Conservation (phyloP, 2,329 filamentous ascomycete genomes). For the Ascochyta lentis region DNA sequence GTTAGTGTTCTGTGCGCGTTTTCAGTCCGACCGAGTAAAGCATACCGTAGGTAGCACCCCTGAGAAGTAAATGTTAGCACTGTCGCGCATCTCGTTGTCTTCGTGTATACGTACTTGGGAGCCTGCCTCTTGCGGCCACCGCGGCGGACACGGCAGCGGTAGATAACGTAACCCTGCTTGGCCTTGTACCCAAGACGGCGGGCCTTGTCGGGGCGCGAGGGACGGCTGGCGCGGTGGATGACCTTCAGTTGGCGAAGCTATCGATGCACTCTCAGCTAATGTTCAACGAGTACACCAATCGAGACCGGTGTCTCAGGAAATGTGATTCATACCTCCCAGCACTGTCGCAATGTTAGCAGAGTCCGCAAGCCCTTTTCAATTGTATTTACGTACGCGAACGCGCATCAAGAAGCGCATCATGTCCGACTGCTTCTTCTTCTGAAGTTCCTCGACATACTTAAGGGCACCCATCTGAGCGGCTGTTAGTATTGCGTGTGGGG, state of each 20-base stretch:
- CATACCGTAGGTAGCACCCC: constrained; percentile 97
- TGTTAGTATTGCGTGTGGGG: constrained; percentile 29
- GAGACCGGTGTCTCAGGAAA: constrained; percentile 35
- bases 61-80: constrained; percentile 52
- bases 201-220: constrained; percentile 99
- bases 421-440: constrained; percentile 99
- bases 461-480: constrained; percentile 89
- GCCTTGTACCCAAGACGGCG: constrained; percentile 99
- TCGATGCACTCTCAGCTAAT: constrained; percentile 99
- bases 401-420: constrained; percentile 99
- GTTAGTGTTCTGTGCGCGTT: constrained; percentile 29
- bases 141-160: constrained; percentile 97
- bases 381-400: constrained; percentile 60
- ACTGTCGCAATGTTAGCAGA: constrained; percentile 55
- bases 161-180: constrained; percentile 99
- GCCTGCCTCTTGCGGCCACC: constrained; percentile 98
- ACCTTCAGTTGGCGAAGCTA: constrained; percentile 99
- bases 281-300: constrained; percentile 91
- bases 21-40: constrained; percentile 25
- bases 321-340: constrained; percentile 85
- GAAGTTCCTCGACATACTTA: constrained; percentile 99
- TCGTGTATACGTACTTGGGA: constrained; percentile 64
- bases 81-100: neutral
- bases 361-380: constrained; percentile 12
- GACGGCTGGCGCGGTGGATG: constrained; percentile 98